Evolutionary conservation across 2,329 filamentous ascomycete species (phyloP).

Genomic region (Clonostachys rhizophaga): DNA sequence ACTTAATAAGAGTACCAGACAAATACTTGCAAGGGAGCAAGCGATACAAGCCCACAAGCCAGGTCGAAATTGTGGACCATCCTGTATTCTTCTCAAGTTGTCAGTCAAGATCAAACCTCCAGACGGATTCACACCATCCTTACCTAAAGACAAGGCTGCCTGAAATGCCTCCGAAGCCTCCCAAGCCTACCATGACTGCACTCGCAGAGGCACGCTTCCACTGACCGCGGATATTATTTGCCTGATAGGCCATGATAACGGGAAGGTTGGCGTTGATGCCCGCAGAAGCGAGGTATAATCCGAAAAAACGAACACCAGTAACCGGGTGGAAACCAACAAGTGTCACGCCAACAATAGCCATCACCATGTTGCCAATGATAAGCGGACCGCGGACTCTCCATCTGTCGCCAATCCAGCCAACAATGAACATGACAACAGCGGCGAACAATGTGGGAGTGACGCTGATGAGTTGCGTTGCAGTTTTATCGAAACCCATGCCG

Average conservation of each 20-base stretch:
- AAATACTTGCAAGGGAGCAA: no score
- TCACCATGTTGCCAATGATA: conserved; percentile 7
- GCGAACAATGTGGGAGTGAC: conserved; percentile 15
- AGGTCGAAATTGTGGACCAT: no score
- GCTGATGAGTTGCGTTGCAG: conserved; percentile 9
- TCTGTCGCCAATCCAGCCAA: conserved; percentile 11
- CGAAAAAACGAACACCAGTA: conserved; percentile 8
- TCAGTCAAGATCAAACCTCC: no score
- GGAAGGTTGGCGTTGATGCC: conserved; percentile 8
- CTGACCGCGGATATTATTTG: conserved; percentile 15
- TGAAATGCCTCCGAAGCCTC: conserved; percentile 13
- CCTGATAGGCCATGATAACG: conserved; percentile 8
- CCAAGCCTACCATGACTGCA: conserved; percentile 9
- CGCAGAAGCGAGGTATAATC: conserved; percentile 11
- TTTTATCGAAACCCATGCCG: conserved; percentile 10
- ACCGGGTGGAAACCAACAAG: background rate
- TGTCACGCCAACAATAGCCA: conserved; percentile 6
- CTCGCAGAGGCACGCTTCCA: conserved; percentile 13
- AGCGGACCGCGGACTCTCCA: conserved; percentile 11
- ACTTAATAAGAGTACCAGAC: no score
- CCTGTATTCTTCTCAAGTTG: no score
- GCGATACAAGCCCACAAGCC: no score
- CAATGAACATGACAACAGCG: conserved; percentile 8
- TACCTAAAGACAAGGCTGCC: conserved; percentile 10
- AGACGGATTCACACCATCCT: no score